Percentiles rank a stretch among this genome's conserved stretches.
Conservation (phyloP, 2,329 filamentous ascomycete species). For the Colletotrichum sublineola region DNA sequence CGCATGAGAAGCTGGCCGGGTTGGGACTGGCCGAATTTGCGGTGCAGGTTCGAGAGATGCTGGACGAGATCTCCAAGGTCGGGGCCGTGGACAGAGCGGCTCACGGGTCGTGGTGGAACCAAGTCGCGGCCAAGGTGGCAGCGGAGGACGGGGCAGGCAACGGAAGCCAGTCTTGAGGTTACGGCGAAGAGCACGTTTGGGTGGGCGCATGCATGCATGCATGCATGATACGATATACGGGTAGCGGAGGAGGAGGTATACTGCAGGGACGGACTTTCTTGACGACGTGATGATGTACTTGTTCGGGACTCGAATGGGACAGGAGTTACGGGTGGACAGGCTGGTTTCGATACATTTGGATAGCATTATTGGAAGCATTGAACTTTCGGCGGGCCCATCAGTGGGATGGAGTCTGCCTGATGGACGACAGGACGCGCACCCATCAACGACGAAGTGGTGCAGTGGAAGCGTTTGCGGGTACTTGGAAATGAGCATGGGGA, state of each 20-base stretch:
- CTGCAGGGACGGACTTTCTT: slow-evolving; percentile 22
- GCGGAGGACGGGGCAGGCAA: slow-evolving; percentile 50
- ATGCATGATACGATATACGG: slow-evolving; percentile 39
- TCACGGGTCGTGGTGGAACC: slow-evolving; percentile 79
- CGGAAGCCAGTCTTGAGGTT: slow-evolving; percentile 6
- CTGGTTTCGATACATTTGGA: slow-evolving; percentile 28
- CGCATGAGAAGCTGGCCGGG: slow-evolving; percentile 76
- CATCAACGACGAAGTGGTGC: slow-evolving; percentile 7
- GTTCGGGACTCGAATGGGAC: slow-evolving; percentile 32
- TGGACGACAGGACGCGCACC: slow-evolving; percentile 16
- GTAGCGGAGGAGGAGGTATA: slow-evolving; percentile 22
- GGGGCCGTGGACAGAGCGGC: slow-evolving; percentile 76
- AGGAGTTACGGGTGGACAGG: slow-evolving; percentile 28
- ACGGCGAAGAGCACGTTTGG: slow-evolving; percentile 23
- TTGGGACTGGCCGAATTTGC: slow-evolving; percentile 82
- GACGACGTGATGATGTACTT: slow-evolving; percentile 40
- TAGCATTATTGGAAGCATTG: slow-evolving; percentile 34
- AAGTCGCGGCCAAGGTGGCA: slow-evolving; percentile 69
- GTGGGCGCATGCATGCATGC: slow-evolving; percentile 4
- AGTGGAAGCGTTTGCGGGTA: slow-evolving; percentile 3
- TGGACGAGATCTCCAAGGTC: slow-evolving; percentile 75
- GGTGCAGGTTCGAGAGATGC: slow-evolving; percentile 75
- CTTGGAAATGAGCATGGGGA: neutral
- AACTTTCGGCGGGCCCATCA: slow-evolving; percentile 19
- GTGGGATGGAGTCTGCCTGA: slow-evolving; percentile 23